These are phyloP conservation scores for Solanum sejunctum DNA, from an alignment of 257 asterid genomes.

Conservation along the genomic window DNA sequence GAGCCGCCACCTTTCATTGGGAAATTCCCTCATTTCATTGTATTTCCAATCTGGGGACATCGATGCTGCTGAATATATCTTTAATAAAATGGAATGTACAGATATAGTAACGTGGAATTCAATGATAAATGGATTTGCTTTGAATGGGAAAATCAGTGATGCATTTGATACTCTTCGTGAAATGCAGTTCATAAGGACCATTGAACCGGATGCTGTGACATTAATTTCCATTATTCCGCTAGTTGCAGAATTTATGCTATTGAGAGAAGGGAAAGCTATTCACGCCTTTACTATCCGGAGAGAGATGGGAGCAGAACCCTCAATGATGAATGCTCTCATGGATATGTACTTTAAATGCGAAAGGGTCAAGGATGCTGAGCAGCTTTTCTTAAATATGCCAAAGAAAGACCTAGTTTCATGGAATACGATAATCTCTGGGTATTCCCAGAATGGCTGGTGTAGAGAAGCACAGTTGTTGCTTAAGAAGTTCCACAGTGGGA, in stretches of 20 bases:
- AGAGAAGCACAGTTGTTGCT: slow-evolving; percentile 36
- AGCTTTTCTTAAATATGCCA: slow-evolving; percentile 31
- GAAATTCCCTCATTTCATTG: slow-evolving; percentile 55
- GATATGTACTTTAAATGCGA: slow-evolving; percentile 45
- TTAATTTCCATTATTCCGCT: slow-evolving; percentile 29
- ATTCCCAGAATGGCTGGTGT: slow-evolving; percentile 33
- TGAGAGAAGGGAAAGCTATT: slow-evolving; percentile 41
- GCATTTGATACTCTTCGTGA: slow-evolving; percentile 29
- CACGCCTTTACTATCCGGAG: slow-evolving; percentile 49
- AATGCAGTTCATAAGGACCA: slow-evolving; percentile 38
- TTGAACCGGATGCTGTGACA: slow-evolving; percentile 42
- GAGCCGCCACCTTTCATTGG: slow-evolving; percentile 25
- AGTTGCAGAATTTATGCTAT: slow-evolving; percentile 36
- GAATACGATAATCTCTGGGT: slow-evolving; percentile 60
- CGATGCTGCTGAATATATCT: slow-evolving; percentile 28
- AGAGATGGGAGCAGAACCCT: slow-evolving; percentile 26
- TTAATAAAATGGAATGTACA: slow-evolving; percentile 20
- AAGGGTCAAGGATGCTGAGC: slow-evolving; percentile 22
- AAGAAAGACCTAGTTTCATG: slow-evolving; percentile 49
- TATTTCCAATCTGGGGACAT: slow-evolving; percentile 27
- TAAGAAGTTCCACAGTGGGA: slow-evolving; percentile 27
- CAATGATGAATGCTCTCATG: slow-evolving; percentile 38
- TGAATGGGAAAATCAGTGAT: slow-evolving; percentile 17
- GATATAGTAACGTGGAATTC: slow-evolving; percentile 64
- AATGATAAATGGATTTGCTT: slow-evolving; percentile 41